Evolutionary conservation across 345 rosid species (phyloP).

Genomic region (Murraya paniculata): DNA sequence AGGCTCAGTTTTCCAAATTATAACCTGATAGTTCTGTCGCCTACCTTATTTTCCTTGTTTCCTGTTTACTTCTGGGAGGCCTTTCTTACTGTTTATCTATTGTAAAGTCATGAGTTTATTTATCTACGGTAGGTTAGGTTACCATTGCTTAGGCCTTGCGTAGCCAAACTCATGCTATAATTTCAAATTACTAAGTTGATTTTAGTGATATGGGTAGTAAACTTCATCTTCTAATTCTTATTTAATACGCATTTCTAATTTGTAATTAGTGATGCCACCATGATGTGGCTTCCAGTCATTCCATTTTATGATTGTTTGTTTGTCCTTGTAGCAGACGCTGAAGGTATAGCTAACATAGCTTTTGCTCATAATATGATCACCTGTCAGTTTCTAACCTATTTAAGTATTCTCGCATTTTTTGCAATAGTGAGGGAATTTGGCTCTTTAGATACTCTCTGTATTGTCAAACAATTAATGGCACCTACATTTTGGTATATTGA

Average conservation of each 20-base stretch:
- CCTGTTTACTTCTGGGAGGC: not conserved
- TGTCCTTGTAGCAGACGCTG: not conserved
- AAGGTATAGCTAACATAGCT: not conserved
- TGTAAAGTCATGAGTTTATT: constrained; percentile 2
- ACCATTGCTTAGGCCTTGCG: not conserved
- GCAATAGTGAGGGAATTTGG: not conserved
- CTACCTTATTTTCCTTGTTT: not conserved
- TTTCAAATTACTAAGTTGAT: not conserved
- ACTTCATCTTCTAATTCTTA: not conserved
- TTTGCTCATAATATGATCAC: not conserved
- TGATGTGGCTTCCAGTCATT: not conserved
- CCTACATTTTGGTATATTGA: not conserved
- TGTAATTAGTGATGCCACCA: not conserved
- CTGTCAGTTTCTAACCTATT: constrained; percentile 7
- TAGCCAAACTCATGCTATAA: not conserved
- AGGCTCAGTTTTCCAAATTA: not conserved
- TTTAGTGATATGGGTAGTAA: not conserved
- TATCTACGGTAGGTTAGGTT: not conserved
- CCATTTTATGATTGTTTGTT: not conserved
- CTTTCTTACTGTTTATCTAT: not conserved
- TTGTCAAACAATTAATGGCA: not conserved
- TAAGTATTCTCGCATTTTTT: constrained; percentile 2
- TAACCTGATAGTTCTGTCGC: not conserved
- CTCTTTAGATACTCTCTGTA: not conserved
- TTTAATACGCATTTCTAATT: not conserved